Percentiles rank a stretch among this genome's conserved stretches.
Conservation (phyloP, 805 yeast genomes). For the Jamesozyma rosinii region DNA sequence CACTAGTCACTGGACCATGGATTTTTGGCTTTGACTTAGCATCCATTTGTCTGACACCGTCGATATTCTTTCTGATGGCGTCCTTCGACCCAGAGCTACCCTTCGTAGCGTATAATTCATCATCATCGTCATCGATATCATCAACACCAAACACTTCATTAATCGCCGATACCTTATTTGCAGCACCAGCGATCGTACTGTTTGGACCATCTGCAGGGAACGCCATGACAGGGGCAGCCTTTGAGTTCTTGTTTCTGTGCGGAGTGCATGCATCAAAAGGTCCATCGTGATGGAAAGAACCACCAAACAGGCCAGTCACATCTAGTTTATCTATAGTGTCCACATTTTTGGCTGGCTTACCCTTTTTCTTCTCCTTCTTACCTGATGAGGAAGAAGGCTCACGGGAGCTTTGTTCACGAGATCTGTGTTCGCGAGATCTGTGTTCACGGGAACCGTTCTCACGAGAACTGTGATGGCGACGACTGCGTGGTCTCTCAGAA, state of each 20-base stretch:
- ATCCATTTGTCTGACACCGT: slow-evolving; percentile 55
- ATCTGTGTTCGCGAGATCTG: slow-evolving; percentile 5
- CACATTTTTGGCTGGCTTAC: slow-evolving; percentile 52
- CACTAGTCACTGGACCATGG: slow-evolving; percentile 80
- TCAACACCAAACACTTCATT: slow-evolving; percentile 70
- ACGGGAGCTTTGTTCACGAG: not conserved
- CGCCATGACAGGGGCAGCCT: slow-evolving; percentile 86
- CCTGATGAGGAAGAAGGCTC: slow-evolving; percentile 3
- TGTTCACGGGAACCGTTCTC: not conserved
- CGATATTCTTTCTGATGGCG: slow-evolving; percentile 43
- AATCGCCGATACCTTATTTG: slow-evolving; percentile 53
- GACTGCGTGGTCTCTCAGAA: not conserved
- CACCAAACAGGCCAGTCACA: slow-evolving; percentile 90
- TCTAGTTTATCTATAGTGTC: slow-evolving; percentile 93
- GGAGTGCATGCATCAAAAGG: slow-evolving; percentile 99
- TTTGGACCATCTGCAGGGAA: slow-evolving; percentile 96
- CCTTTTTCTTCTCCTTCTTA: slow-evolving; percentile 36
- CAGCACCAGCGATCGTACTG: slow-evolving; percentile 39
- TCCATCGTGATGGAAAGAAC: slow-evolving; percentile 96
- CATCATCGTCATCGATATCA: slow-evolving; percentile 40
- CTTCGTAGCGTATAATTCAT: slow-evolving; percentile 16
- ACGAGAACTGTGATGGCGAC: slow-evolving; percentile 6
- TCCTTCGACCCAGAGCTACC: slow-evolving; percentile 22
- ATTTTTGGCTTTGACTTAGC: slow-evolving; percentile 61
- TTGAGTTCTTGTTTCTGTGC: slow-evolving; percentile 71